A percentile compares a stretch with the other conserved stretches of the same genome.
Evolutionary conservation across 345 rosid genomes (phyloP).

Genomic region (Eucalyptus cloeziana): DNA sequence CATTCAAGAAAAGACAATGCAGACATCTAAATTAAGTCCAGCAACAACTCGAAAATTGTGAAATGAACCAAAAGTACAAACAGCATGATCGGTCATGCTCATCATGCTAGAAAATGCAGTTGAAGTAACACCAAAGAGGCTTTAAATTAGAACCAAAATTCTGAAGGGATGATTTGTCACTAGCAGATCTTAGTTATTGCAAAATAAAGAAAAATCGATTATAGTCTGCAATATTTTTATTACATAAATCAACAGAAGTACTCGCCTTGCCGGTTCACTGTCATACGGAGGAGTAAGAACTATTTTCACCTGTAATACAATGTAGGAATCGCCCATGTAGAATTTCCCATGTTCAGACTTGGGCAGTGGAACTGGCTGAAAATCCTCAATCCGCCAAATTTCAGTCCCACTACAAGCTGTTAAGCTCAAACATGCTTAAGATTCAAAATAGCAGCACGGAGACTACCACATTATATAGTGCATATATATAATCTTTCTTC

Average conservation of each 20-base stretch:
- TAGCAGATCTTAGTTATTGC: background rate
- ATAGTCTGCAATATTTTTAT: background rate
- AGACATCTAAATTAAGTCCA: background rate
- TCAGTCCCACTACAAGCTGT: conserved; percentile 75
- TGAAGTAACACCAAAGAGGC: background rate
- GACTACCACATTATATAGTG: background rate
- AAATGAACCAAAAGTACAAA: background rate
- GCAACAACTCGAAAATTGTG: background rate
- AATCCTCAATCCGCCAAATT: conserved; percentile 95
- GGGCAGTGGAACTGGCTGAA: conserved; percentile 80
- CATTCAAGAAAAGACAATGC: background rate
- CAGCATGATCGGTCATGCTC: background rate
- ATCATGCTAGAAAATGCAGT: background rate
- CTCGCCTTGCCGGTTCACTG: background rate
- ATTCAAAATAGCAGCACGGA: background rate
- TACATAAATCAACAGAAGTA: background rate
- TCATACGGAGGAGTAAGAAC: background rate
- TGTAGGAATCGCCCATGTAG: conserved; percentile 91
- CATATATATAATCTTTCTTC: background rate
- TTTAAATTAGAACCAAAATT: background rate
- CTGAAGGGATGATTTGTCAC: background rate
- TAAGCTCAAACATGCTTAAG: conserved; percentile 30
- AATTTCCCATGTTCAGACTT: conserved; percentile 88
- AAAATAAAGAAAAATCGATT: background rate
- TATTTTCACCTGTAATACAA: conserved; percentile 66